Evolutionary conservation across 192 early-diverging fungal species (phyloP).

Genomic region (Mortierella alpina): DNA sequence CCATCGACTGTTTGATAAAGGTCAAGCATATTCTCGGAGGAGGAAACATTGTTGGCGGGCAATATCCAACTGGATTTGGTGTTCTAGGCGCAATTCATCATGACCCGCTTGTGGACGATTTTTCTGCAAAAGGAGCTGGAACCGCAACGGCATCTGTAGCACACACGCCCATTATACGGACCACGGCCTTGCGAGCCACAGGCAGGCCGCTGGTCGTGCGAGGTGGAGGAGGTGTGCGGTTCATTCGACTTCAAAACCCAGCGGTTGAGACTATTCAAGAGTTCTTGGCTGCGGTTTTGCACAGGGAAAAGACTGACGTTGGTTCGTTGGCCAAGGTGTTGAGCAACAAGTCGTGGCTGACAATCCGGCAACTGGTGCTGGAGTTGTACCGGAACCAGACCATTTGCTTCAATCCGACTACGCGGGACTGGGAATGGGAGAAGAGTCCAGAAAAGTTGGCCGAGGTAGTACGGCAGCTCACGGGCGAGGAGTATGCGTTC

Average conservation of each 20-base stretch:
- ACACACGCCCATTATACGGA: conserved; percentile 3
- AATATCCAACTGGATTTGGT: conserved; percentile 17
- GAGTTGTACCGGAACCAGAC: conserved; percentile 34
- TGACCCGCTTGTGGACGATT: conserved; percentile 14
- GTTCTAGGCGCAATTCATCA: conserved; percentile 30
- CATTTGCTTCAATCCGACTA: conserved; percentile 23
- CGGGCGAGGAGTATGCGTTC: conserved; percentile 46
- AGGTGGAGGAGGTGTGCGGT: conserved; percentile 44
- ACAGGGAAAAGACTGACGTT: conserved; percentile 22
- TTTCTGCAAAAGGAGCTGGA: conserved; percentile 9
- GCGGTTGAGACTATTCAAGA: conserved; percentile 29
- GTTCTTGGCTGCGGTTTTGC: conserved; percentile 19
- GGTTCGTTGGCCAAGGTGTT: conserved; percentile 30
- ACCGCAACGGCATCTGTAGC: background rate
- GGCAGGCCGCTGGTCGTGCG: conserved; percentile 29
- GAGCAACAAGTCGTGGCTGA: conserved; percentile 37
- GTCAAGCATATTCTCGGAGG: conserved; percentile 47
- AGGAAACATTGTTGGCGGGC: conserved; percentile 13
- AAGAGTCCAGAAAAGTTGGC: conserved; percentile 8
- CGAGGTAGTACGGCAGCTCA: conserved; percentile 24
- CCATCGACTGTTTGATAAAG: conserved; percentile 41
- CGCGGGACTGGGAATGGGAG: conserved; percentile 35
- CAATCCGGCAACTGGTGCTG: conserved; percentile 43
- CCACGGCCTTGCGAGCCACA: conserved; percentile 15
- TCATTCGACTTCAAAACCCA: conserved; percentile 38